Evolutionary conservation across 2,329 filamentous ascomycete species (phyloP), one percentile per base, ranked within the genome.

Genomic region (Neoascochyta sp.): DNA sequence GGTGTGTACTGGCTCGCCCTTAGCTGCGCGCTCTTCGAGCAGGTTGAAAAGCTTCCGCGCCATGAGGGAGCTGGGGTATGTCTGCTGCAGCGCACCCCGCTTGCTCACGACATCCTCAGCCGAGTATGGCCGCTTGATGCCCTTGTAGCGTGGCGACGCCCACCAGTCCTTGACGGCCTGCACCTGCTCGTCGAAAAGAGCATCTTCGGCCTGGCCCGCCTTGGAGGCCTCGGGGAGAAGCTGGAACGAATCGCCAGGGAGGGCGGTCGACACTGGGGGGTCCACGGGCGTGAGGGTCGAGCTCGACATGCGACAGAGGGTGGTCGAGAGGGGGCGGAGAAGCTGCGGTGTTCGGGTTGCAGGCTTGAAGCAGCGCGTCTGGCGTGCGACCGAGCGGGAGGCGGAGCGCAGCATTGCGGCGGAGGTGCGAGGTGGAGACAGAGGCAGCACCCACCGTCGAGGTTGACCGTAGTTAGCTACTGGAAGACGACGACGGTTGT

Each of bases 101-200:
- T 96, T 96, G 64, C 83, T 88, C 40, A 95, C 90, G 5, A 98
- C 83, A 67, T 95, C 89, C 51, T 82, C 85, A 1, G 88, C 85
- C 11, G 82, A 83, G 63, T 96, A 98, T 8, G 90, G 88, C 24
- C 92, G 76, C 70, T 84, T 92, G 70, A 96, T 95, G 38, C 86
- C 90, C 45, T 83, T 76, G 61, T 80, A 98, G 34, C 92, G 80
- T 6, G 86, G 81, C 22, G 81, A 83, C 12, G 77, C 75, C 90
- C 90, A 98, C 92, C 90, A 96, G 16, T 81, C 75, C 62, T 89
- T 79, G 9, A 96, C 87, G 51, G 92, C 83, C 52, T 82, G 75
- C 29, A 96, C 72, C 60, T 95, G 86, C 41, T 84, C 76, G 22
- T 89, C 78, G 62, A 89, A 94, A 1, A 95, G 73, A 1, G 79